These are phyloP conservation scores for Pseudogymnoascus sp. DNA, from an alignment of 2,329 filamentous ascomycete genomes.

Conservation along the genomic window DNA sequence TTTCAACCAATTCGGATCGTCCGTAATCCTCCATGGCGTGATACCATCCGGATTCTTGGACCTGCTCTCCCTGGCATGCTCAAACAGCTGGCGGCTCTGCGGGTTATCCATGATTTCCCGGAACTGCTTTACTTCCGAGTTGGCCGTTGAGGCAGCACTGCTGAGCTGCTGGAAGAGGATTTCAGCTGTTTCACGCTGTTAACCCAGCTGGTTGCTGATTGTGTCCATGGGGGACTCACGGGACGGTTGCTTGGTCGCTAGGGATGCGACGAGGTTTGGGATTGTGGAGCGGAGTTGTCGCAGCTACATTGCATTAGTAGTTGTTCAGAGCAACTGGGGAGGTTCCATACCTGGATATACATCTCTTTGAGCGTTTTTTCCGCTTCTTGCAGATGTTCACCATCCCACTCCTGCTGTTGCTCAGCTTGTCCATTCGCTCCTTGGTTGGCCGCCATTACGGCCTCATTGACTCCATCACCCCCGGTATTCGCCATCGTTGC, in stretches of 20 bases:
- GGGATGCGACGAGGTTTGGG: conserved; percentile 43
- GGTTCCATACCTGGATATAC: conserved; percentile 28
- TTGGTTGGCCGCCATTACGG: conserved; percentile 15
- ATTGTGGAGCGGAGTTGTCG: conserved; percentile 38
- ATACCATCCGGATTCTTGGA: conserved; percentile 48
- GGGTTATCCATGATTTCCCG: conserved; percentile 23
- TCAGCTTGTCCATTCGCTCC: conserved; percentile 19
- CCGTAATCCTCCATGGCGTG: conserved; percentile 49
- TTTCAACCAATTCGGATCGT: conserved; percentile 51
- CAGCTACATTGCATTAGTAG: not conserved
- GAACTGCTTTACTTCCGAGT: conserved; percentile 42
- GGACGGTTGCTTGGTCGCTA: conserved; percentile 41
- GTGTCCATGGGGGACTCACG: conserved; percentile 34
- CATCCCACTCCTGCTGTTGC: conserved; percentile 22
- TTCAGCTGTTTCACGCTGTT: conserved; percentile 37
- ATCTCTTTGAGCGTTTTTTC: conserved; percentile 29
- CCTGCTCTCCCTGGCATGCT: conserved; percentile 45
- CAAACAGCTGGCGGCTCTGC: conserved; percentile 36
- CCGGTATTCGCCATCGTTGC: not conserved
- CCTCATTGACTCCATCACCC: not conserved
- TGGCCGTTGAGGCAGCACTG: conserved; percentile 39
- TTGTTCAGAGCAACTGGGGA: not conserved
- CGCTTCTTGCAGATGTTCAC: conserved; percentile 25
- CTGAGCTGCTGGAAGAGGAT: conserved; percentile 40
- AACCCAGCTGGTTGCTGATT: not conserved